Base-by-base conservation (phyloP, 495 filamentous ascomycete species). In the Penicillium taxi region DNA sequence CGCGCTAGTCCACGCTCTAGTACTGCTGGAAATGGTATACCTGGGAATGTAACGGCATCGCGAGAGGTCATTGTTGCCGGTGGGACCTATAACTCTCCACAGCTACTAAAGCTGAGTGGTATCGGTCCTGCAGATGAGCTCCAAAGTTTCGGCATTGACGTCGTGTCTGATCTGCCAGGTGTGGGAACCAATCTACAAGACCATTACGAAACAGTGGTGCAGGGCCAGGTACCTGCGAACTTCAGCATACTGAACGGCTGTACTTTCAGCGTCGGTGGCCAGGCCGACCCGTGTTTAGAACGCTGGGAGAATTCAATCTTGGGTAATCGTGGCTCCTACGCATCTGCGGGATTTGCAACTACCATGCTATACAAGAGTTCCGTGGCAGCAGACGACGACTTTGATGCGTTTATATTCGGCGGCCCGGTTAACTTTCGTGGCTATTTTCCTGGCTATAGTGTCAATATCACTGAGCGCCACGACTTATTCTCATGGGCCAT, bases 101-200 rank as follows among this genome's bases (percentile, higher is more conserved):
- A 78, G 35, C 49, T 86, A 1, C 72, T 85, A 6, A 77, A 81
- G 45, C 67, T 81, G 1, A 76, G 67, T 2, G 81, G 82, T 13
- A 58, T 86, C 35, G 80, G 81, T 2, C 69, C 76, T 0, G 41
- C 44, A 1, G 52, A 49, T 0, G 66, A 80, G 28, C 68, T 85
- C 0, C n/a, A 48, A 2, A 47, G 47, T 5, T 63, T 69, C 37
- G 51, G 56, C 12, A 80, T 84, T 37, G 50, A 65, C 3, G 58
- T 81, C 0, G 39, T 81, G 0, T 41, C 57, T 17, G 70, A 81
- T 44, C 61, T 78, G 0, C 77, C 80, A 0, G 76, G 73, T 12
- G 79, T 84, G 0, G 81, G 81, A 24, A 64, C 64, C 11, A 84
- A 84, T 47, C 55, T 84, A 1, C 78, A 82, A 36, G 77, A 84